Conservation (phyloP, 345 rosid genomes). For the Linum trigynum region DNA sequence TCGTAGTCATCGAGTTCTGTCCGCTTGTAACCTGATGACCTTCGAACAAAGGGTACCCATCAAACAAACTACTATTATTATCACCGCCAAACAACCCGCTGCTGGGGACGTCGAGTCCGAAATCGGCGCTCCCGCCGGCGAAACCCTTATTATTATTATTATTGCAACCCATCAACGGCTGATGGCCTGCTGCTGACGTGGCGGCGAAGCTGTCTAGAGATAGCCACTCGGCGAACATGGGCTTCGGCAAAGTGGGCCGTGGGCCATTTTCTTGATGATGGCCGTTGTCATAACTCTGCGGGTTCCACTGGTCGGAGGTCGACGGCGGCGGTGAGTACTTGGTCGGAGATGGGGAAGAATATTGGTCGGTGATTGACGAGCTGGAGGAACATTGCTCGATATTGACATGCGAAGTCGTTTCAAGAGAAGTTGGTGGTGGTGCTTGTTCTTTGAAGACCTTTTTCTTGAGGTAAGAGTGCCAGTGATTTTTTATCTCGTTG, state of each 20-base stretch:
- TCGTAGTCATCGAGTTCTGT: neutral
- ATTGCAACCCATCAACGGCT: neutral
- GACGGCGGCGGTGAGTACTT: neutral
- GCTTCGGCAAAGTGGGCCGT: slow-evolving; percentile 28
- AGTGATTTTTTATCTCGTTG: slow-evolving; percentile 81
- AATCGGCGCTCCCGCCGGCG: neutral
- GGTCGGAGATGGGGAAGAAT: neutral
- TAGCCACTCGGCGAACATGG: slow-evolving; percentile 75
- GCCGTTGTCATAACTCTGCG: neutral
- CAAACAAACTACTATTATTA: too few species aligned
- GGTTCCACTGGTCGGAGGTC: neutral
- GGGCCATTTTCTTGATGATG: too few species aligned
- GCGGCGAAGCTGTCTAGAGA: slow-evolving; percentile 15
- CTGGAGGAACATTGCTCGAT: neutral
- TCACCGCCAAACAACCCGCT: neutral
- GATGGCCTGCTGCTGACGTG: neutral
- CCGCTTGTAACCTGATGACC: neutral
- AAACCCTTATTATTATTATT: neutral
- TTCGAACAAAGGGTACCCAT: neutral
- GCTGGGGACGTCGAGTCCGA: neutral
- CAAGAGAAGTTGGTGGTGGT: neutral
- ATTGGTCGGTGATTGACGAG: neutral
- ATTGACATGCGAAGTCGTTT: neutral
- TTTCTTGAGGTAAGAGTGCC: slow-evolving; percentile 61
- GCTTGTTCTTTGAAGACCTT: too few species aligned